phyloP scores from a whole-genome alignment of 2,329 filamentous ascomycete genomes.

The Fonsecaea monophora region DNA sequence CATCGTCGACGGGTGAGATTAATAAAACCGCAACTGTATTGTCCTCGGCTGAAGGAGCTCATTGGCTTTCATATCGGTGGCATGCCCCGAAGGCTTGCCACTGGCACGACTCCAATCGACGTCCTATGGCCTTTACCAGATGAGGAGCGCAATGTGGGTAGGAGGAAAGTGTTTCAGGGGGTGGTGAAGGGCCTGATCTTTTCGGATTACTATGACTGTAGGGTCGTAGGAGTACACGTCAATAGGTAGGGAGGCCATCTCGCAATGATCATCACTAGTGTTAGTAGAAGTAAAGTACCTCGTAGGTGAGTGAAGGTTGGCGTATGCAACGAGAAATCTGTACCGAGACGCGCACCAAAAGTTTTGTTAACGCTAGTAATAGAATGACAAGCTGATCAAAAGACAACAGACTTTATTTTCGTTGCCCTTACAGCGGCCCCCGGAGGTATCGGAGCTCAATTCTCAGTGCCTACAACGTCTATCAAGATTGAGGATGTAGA shows the following conservation, averaged over 20 bases:
- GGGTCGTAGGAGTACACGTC: background rate
- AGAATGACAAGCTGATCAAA: too few species aligned
- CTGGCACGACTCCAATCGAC: background rate
- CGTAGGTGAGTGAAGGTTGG: background rate
- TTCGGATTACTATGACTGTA: background rate
- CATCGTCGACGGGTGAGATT: background rate
- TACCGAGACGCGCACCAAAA: too few species aligned
- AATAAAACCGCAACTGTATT: background rate
- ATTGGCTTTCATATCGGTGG: background rate
- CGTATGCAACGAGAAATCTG: background rate
- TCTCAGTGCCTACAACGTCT: too few species aligned
- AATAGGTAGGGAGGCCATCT: background rate
- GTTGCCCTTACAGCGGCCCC: too few species aligned
- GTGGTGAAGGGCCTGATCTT: background rate
- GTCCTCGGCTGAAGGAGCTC: background rate
- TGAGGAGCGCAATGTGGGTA: background rate
- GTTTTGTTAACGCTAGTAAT: too few species aligned
- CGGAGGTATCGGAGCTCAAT: too few species aligned
- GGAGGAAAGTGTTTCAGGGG: background rate
- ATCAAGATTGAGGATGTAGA: too few species aligned
- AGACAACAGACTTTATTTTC: too few species aligned
- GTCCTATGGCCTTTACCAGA: background rate
- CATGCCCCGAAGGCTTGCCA: background rate
- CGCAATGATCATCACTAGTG: background rate
- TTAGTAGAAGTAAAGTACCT: background rate